Percentiles rank a stretch among this genome's conserved stretches.
Evolutionary conservation across 2,329 filamentous ascomycete genomes (phyloP).

Genomic region (Sarocladiaceae sp.): DNA sequence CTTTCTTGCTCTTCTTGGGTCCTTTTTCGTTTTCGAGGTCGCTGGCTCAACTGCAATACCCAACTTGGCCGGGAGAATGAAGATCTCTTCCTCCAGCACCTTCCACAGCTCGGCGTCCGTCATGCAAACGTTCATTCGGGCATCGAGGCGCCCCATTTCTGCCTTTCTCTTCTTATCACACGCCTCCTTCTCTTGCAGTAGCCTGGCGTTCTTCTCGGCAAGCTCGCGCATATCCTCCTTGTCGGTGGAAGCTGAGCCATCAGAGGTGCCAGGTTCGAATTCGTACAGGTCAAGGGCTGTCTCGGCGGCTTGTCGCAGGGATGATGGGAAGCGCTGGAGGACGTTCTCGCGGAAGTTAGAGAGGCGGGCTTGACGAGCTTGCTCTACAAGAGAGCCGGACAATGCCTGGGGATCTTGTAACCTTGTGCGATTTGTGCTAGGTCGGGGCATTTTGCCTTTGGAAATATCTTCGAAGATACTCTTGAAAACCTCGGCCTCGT

Average conservation of each 20-base stretch:
- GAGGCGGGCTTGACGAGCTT: conserved; percentile 19
- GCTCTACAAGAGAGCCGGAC: conserved; percentile 27
- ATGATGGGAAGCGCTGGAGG: conserved; percentile 32
- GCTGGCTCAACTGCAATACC: conserved; percentile 36
- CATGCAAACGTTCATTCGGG: conserved; percentile 47
- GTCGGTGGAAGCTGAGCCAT: too few relatives aligned
- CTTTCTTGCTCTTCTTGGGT: conserved; percentile 12
- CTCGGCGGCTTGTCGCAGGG: conserved; percentile 35
- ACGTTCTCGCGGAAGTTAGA: conserved; percentile 30
- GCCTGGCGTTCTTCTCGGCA: conserved; percentile 25
- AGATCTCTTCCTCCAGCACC: conserved; percentile 62
- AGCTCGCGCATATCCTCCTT: conserved; percentile 23
- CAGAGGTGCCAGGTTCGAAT: conserved; percentile 16
- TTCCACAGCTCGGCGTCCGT: conserved; percentile 65
- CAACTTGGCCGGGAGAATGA: conserved; percentile 53
- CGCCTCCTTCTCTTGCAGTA: conserved; percentile 27
- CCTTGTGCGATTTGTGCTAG: conserved; percentile 15
- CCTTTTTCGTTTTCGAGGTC: conserved; percentile 8
- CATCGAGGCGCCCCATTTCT: conserved; percentile 50
- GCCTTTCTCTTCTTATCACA: conserved; percentile 34
- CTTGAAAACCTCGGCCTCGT: conserved; percentile 54
- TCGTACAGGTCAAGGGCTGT: conserved; percentile 34
- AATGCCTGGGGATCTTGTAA: not conserved
- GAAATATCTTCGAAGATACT: conserved; percentile 48
- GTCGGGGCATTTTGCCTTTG: conserved; percentile 26